Base-by-base conservation (phyloP, 805 yeast species). In the Blastobotrys terrestris region DNA sequence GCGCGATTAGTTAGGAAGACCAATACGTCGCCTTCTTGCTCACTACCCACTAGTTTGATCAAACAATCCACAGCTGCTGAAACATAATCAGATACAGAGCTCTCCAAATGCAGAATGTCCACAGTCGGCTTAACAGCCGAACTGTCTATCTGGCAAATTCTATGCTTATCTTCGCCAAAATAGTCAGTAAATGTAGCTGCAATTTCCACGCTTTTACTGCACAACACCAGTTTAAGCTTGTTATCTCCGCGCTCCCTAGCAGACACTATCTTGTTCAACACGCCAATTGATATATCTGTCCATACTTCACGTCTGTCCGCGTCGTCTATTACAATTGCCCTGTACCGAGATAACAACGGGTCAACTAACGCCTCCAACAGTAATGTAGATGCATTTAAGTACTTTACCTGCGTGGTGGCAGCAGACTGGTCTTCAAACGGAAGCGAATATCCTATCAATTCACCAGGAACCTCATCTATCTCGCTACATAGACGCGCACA, bases 261-360 rank as follows among this genome's bases (percentile, higher is more conserved):
- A 1, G 69, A 59, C 5, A 85, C 65, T 1, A 87, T 69, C 39
- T 74, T 70, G 60, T 80, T 79, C 63, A 87, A 78, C 4, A 87
- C 65, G 0, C 95, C 95, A 20, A 88, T 63, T 3, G 86, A 64
- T 1, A 87, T 77, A 68, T 87, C 96, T 0, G 94, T 84, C 63
- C 81, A 85, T 31, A 85, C 68, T 0, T 91, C 76, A 53, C 95
- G 68, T 67, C 85, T 94, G 63, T 88, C 95, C 0, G 95, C 95
- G 69, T 88, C 95, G 70, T 88, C 95, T 77, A 88, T 81, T 15
- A 88, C 80, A 7, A 88, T 76, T 59, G 89, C 81, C 1, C 84
- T 78, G 63, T 87, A 87, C 49, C 76, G 75, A 16, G 77, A 80
- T 52, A 87, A 68, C 47, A 74, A 68, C 0, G 83, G 74, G 60